Conservation (phyloP, 2,329 filamentous ascomycete species). For the Penicillium digitatum region DNA sequence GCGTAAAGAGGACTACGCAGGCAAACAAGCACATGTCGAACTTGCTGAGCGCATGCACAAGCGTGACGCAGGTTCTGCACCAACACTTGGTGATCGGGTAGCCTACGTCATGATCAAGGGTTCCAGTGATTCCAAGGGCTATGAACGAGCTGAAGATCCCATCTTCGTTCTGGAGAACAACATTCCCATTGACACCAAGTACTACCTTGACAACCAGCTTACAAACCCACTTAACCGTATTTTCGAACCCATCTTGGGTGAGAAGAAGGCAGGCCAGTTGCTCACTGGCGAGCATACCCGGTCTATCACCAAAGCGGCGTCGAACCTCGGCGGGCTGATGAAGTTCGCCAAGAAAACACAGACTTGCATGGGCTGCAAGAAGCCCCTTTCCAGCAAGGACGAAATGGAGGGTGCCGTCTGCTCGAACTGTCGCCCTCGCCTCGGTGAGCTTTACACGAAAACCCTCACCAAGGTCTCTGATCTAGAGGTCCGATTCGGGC, state of each 20-base stretch:
- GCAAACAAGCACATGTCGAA: constrained; percentile 93
- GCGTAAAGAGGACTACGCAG: constrained; percentile 65
- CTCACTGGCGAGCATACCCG: constrained; percentile 92
- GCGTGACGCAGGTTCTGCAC: constrained; percentile 90
- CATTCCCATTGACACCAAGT: constrained; percentile 94
- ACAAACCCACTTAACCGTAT: constrained; percentile 91
- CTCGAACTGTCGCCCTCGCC: constrained; percentile 73
- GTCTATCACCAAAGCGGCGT: constrained; percentile 87
- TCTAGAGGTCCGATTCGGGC: constrained; percentile 84
- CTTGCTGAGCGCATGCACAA: constrained; percentile 95
- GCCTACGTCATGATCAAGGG: constrained; percentile 98
- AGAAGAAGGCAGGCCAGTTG: constrained; percentile 81
- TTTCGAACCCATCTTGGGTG: constrained; percentile 94
- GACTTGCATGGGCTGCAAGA: constrained; percentile 99
- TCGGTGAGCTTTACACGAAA: constrained; percentile 91
- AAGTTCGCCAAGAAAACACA: constrained; percentile 97
- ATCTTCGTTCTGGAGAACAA: constrained; percentile 98
- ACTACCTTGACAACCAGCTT: constrained; percentile 97
- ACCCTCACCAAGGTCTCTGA: constrained; percentile 84
- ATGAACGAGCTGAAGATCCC: constrained; percentile 94
- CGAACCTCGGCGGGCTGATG: constrained; percentile 90
- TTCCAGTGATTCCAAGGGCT: constrained; percentile 83
- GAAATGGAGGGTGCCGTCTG: constrained; percentile 86
- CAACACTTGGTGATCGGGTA: constrained; percentile 87
- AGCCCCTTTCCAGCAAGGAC: constrained; percentile 74